Conservation (phyloP, 73 alveolate species). For the Diophrys sp. region DNA sequence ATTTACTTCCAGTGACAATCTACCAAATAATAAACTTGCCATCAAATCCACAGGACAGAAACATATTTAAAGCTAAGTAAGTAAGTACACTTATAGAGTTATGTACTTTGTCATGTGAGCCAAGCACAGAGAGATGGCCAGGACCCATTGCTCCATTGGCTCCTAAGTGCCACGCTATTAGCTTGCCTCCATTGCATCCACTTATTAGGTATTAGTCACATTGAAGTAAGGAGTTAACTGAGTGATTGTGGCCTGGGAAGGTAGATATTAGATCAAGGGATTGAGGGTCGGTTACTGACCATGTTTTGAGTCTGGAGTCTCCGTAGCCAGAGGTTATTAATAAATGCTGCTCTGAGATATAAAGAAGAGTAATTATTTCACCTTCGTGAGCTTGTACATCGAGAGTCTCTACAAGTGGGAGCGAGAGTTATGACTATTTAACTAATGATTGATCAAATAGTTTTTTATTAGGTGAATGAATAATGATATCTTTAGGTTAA, state of each 20-base stretch:
- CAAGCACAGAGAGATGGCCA: too few relatives aligned
- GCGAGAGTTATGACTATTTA: not conserved
- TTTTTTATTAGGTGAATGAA: not conserved
- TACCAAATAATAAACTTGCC: too few relatives aligned
- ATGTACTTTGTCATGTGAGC: not conserved
- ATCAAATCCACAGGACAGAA: not conserved
- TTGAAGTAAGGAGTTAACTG: not conserved
- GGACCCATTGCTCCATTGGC: not conserved
- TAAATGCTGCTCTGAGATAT: not conserved
- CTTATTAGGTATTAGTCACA: not conserved
- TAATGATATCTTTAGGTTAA: too few relatives aligned
- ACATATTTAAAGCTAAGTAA: not conserved
- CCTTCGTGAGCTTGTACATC: not conserved
- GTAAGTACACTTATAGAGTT: not conserved
- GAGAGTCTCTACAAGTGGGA: not conserved
- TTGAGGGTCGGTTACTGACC: not conserved
- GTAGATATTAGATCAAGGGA: not conserved
- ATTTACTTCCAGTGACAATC: too few relatives aligned
- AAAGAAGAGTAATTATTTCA: not conserved
- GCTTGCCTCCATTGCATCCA: not conserved
- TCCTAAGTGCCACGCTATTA: not conserved
- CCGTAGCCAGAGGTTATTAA: not conserved
- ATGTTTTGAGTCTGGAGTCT: not conserved
- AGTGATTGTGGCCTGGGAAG: not conserved
- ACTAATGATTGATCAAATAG: not conserved